phyloP scores from a whole-genome alignment of 805 yeast species.

The Candida maris region DNA sequence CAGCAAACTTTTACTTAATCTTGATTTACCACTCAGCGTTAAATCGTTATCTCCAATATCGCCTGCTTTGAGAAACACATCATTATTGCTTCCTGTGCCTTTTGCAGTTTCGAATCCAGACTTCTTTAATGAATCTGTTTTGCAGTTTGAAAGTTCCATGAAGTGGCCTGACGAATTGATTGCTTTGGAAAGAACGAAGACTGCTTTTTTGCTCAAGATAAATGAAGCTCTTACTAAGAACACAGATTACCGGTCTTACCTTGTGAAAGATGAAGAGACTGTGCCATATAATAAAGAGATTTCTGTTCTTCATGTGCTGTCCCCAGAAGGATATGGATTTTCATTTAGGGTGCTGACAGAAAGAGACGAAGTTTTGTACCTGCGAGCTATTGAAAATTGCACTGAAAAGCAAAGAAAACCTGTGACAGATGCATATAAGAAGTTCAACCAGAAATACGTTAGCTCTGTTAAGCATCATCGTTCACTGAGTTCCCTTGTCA shows the following conservation, averaged over 20 bases:
- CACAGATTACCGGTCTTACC: slow-evolving; percentile 51
- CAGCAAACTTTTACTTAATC: slow-evolving; percentile 42
- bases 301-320: slow-evolving; percentile 57
- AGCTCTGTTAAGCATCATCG: slow-evolving; percentile 79
- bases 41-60: slow-evolving; percentile 73
- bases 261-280: slow-evolving; percentile 60
- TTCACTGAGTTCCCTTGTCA: slow-evolving; percentile 65
- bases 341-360: slow-evolving; percentile 73
- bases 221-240: slow-evolving; percentile 44
- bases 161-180: slow-evolving; percentile 93
- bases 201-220: slow-evolving; percentile 80
- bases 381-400: slow-evolving; percentile 66
- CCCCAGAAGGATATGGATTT: slow-evolving; percentile 92
- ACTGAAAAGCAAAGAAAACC: slow-evolving; percentile 56
- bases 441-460: slow-evolving; percentile 61
- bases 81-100: slow-evolving; percentile 77
- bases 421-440: slow-evolving; percentile 58
- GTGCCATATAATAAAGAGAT: slow-evolving; percentile 64
- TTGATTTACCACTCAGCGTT: slow-evolving; percentile 66
- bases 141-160: slow-evolving; percentile 86
- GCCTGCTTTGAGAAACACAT: slow-evolving; percentile 69
- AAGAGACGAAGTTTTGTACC: slow-evolving; percentile 71
- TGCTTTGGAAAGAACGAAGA: slow-evolving; percentile 83
- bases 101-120: slow-evolving; percentile 72
- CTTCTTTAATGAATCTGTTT: slow-evolving; percentile 72